Evolutionary conservation across 805 yeast genomes (phyloP).

Genomic region (Saccharomycopsis sp.): DNA sequence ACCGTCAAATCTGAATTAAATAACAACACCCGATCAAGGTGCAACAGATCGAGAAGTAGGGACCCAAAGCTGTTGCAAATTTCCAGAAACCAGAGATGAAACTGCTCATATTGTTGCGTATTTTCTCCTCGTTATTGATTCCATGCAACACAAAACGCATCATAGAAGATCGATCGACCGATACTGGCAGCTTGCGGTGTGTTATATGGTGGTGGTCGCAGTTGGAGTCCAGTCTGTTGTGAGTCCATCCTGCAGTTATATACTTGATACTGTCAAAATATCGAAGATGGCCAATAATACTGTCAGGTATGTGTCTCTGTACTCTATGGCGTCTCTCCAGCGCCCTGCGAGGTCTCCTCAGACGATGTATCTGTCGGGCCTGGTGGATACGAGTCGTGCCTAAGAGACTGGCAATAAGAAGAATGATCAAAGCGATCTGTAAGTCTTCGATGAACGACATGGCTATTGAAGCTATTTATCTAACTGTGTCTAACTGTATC

Average conservation of each 20-base stretch:
- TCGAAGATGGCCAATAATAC: too few relatives aligned
- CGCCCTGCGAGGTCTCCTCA: not conserved
- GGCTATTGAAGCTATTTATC: too few relatives aligned
- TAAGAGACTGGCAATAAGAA: not conserved
- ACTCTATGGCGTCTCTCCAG: not conserved
- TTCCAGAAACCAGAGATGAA: not conserved
- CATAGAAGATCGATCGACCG: not conserved
- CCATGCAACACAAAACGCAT: not conserved
- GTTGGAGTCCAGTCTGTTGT: too few relatives aligned
- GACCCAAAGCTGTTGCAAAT: not conserved
- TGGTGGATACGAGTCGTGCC: slow-evolving; percentile 1
- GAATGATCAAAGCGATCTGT: not conserved
- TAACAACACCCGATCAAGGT: slow-evolving; percentile 5
- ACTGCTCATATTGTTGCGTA: not conserved
- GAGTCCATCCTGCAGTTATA: too few relatives aligned
- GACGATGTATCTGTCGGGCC: not conserved
- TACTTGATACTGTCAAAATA: too few relatives aligned
- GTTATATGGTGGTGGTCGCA: too few relatives aligned
- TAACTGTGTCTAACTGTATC: too few relatives aligned
- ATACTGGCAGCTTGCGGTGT: too few relatives aligned
- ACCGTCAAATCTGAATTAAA: not conserved
- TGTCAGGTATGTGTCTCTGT: not conserved
- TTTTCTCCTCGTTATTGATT: not conserved
- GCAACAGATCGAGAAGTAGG: slow-evolving; percentile 5
- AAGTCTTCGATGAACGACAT: not conserved